Percentiles rank a stretch among this genome's conserved stretches.
phyloP scores from a whole-genome alignment of 2,329 filamentous ascomycete genomes.

The Huntiella moniliformis region DNA sequence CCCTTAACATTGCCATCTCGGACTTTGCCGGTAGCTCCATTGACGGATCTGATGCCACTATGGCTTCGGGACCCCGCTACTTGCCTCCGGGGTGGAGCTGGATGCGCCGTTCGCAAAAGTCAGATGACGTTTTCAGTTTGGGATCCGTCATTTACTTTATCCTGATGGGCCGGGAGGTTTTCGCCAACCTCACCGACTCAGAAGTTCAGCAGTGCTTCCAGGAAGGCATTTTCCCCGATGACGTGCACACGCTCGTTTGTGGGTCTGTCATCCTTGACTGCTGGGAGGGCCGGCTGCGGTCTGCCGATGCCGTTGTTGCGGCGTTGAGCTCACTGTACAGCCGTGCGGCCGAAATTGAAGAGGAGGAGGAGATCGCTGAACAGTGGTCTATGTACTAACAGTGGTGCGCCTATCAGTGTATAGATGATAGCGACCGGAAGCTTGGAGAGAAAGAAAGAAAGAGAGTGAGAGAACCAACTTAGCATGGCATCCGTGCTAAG shows the following conservation, averaged over 20 bases:
- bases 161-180: slow-evolving; percentile 18
- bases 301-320: slow-evolving; percentile 10
- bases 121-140: slow-evolving; percentile 19
- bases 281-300: slow-evolving; percentile 15
- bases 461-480: background rate
- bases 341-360: slow-evolving; percentile 10
- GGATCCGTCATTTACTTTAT: slow-evolving; percentile 21
- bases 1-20: slow-evolving; percentile 20
- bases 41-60: slow-evolving; percentile 13
- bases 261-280: slow-evolving; percentile 17
- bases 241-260: slow-evolving; percentile 15
- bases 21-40: slow-evolving; percentile 20
- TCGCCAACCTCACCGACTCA: slow-evolving; percentile 16
- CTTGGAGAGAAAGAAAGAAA: background rate
- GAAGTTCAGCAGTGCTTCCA: slow-evolving; percentile 16
- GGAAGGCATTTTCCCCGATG: slow-evolving; percentile 16
- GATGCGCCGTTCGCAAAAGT: slow-evolving; percentile 14
- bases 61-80: slow-evolving; percentile 15
- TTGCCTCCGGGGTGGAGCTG: slow-evolving; percentile 15
- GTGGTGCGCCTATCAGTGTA: slow-evolving; percentile 2
- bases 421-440: slow-evolving; percentile 4
- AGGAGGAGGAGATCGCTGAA: slow-evolving; percentile 12
- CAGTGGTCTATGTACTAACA: slow-evolving; percentile 13
- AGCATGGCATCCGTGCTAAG: slow-evolving; percentile 1
- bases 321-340: slow-evolving; percentile 10